Conservation (phyloP, 345 rosid genomes). For the Pistacia vera region DNA sequence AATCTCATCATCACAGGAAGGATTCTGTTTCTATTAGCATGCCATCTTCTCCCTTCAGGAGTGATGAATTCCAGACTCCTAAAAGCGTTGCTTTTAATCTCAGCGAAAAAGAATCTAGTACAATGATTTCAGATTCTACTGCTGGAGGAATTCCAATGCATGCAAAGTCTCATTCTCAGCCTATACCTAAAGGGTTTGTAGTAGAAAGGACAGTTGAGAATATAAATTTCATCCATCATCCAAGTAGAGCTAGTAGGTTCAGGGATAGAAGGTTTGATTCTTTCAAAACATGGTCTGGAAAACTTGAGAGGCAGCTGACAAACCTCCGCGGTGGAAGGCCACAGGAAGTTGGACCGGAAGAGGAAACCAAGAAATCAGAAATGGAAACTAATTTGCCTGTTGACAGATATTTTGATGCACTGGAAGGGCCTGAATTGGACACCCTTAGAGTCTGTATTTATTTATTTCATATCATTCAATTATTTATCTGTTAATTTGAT, state of each 20-base stretch:
- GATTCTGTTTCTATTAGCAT: slow-evolving; percentile 62
- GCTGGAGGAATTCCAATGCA: slow-evolving; percentile 23
- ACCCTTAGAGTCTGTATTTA: slow-evolving; percentile 61
- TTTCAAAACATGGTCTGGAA: slow-evolving; percentile 91
- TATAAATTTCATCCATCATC: slow-evolving; percentile 31
- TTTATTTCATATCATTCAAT: not conserved
- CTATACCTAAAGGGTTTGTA: slow-evolving; percentile 51
- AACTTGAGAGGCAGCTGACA: slow-evolving; percentile 74
- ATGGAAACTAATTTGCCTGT: slow-evolving; percentile 55
- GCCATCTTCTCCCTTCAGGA: slow-evolving; percentile 49
- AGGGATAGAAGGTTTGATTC: slow-evolving; percentile 72
- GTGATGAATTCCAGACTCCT: slow-evolving; percentile 14
- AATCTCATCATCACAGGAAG: slow-evolving; percentile 38
- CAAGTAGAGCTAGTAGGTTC: slow-evolving; percentile 32
- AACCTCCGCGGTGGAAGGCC: slow-evolving; percentile 66
- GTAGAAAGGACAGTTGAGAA: slow-evolving; percentile 16
- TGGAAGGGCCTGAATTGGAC: slow-evolving; percentile 89
- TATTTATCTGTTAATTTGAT: not conserved
- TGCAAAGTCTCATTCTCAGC: slow-evolving; percentile 59
- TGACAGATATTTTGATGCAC: slow-evolving; percentile 79
- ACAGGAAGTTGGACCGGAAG: slow-evolving; percentile 26
- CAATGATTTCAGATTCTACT: slow-evolving; percentile 29
- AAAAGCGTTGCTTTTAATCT: slow-evolving; percentile 34
- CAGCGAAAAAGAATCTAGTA: not conserved
- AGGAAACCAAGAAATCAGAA: slow-evolving; percentile 29